Evolutionary conservation across 2,329 filamentous ascomycete genomes (phyloP).

Genomic region (Cryphonectria carpinicola): DNA sequence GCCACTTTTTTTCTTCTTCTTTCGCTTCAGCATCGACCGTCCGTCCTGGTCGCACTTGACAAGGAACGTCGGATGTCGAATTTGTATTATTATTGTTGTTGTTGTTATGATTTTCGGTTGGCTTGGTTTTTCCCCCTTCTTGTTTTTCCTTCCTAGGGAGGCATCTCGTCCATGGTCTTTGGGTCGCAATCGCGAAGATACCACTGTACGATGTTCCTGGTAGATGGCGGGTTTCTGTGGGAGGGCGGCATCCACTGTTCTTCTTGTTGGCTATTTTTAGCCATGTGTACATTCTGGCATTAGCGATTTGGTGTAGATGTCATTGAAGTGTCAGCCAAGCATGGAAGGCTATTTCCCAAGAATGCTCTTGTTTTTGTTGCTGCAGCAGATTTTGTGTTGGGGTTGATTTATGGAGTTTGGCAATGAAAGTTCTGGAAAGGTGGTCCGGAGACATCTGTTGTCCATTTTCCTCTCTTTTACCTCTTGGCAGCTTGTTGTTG

Average conservation of each 20-base stretch:
- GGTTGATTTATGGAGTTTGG: conserved; percentile 4
- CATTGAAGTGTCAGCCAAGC: conserved; percentile 8
- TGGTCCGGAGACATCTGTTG: neutral
- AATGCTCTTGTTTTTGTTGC: conserved; percentile 13
- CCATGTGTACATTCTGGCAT: conserved; percentile 19
- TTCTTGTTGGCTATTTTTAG: neutral
- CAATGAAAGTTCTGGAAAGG: conserved; percentile 2
- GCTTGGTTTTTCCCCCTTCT: neutral
- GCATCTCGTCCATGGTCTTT: conserved; percentile 21
- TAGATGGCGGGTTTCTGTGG: conserved; percentile 3
- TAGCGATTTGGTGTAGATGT: conserved; percentile 16
- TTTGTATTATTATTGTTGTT: conserved; percentile 28
- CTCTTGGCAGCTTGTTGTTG: neutral
- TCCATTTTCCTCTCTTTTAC: neutral
- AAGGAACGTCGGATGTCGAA: neutral
- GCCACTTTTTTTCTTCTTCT: neutral
- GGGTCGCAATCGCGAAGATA: conserved; percentile 31
- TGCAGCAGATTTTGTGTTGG: neutral
- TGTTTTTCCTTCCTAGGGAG: conserved; percentile 4
- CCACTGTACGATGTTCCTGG: conserved; percentile 31
- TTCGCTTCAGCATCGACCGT: conserved; percentile 3
- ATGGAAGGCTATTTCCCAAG: conserved; percentile 14
- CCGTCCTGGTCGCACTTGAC: neutral
- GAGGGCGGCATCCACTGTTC: conserved; percentile 9
- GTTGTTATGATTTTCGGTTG: conserved; percentile 14